Percentiles rank a stretch among this genome's conserved stretches.
These are phyloP conservation scores for Malbranchea cinnamomea DNA, from an alignment of 2,329 filamentous ascomycete genomes.

Conservation along the genomic window DNA sequence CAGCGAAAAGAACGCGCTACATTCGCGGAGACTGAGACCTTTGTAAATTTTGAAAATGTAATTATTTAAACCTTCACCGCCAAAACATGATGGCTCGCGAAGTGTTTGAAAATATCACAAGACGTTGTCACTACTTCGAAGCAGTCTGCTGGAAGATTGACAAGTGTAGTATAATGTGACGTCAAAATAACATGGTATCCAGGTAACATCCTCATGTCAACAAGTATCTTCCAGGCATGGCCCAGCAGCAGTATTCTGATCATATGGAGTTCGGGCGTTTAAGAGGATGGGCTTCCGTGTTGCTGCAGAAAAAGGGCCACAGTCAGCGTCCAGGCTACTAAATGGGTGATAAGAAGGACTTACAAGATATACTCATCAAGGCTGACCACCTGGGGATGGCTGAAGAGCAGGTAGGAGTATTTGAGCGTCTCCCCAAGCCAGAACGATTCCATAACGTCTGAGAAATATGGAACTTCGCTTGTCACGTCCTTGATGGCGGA, in stretches of 20 bases:
- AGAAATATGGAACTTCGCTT: conserved; percentile 41
- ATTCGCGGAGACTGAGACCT: too few relatives aligned
- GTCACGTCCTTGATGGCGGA: conserved; percentile 31
- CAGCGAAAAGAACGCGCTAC: too few relatives aligned
- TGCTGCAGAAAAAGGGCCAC: conserved; percentile 14
- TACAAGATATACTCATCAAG: conserved; percentile 52
- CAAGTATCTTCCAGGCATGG: conserved; percentile 1
- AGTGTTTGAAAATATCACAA: too few relatives aligned
- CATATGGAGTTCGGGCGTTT: conserved; percentile 10
- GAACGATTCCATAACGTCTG: conserved; percentile 71
- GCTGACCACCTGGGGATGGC: conserved; percentile 46
- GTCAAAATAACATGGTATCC: too few relatives aligned
- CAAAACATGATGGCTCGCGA: too few relatives aligned
- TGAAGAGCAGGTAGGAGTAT: conserved; percentile 77
- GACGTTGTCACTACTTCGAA: too few relatives aligned
- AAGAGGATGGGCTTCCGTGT: conserved; percentile 41
- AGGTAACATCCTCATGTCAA: conserved; percentile 17
- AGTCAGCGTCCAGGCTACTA: conserved; percentile 27
- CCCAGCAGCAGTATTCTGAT: neutral
- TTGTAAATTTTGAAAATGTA: too few relatives aligned
- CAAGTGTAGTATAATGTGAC: too few relatives aligned
- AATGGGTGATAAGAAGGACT: conserved; percentile 47
- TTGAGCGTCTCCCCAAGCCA: conserved; percentile 87
- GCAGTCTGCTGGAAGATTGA: too few relatives aligned
- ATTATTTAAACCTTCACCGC: too few relatives aligned